Evolutionary conservation across 768 basidiomycete genomes (phyloP).

Genomic region (Kwoniella mangroviensis): DNA sequence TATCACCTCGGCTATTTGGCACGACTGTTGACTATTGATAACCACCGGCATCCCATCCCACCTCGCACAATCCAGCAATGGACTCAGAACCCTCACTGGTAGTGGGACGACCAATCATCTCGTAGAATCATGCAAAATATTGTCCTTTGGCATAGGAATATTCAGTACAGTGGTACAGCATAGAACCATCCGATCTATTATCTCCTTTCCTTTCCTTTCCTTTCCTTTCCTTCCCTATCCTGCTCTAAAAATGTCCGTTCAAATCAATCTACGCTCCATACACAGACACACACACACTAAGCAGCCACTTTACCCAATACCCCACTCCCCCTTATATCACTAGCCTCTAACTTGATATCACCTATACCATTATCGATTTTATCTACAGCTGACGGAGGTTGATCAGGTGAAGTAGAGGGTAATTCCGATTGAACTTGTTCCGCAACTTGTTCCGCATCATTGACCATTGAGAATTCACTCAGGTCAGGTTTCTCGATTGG

Average conservation of each 20-base stretch:
- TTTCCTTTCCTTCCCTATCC: background rate
- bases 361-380: background rate
- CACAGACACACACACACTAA: background rate
- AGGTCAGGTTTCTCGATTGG: constrained; percentile 45
- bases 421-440: constrained; percentile 11
- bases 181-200: background rate
- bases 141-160: background rate
- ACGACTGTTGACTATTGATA: no score
- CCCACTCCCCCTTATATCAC: background rate
- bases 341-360: constrained; percentile 2
- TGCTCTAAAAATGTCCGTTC: background rate
- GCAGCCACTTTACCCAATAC: constrained; percentile 18
- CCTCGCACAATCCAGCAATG: background rate
- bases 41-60: background rate
- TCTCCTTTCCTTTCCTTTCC: no score
- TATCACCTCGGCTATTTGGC: constrained; percentile 5
- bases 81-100: no score
- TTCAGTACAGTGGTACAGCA: background rate
- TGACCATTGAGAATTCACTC: constrained; percentile 41
- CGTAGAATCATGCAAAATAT: background rate
- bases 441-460: background rate
- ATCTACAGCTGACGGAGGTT: background rate
- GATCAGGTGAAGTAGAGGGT: background rate
- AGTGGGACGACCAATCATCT: no score
- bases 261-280: no score